Percentiles rank a stretch among this genome's conserved stretches.
phyloP scores from a whole-genome alignment of 495 filamentous ascomycete genomes.

The Aspergillus nidulans region DNA sequence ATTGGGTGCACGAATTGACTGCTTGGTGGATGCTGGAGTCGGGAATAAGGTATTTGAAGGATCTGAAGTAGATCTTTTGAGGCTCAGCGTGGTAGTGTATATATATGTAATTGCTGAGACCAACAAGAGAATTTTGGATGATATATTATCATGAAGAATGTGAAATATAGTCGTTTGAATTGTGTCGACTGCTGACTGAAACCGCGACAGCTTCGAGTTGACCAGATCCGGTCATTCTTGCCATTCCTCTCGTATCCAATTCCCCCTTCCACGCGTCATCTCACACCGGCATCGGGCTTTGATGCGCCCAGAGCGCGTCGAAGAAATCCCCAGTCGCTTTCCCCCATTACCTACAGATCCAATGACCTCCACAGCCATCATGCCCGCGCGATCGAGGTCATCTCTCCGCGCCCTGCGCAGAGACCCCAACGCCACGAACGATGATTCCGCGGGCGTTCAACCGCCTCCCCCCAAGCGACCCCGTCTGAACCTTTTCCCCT shows the following conservation, averaged over 20 bases:
- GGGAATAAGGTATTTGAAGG: slow-evolving; percentile 31
- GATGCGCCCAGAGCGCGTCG: not conserved
- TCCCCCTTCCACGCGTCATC: slow-evolving; percentile 5
- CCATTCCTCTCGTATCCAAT: not conserved
- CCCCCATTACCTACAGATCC: not conserved
- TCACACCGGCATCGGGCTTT: not conserved
- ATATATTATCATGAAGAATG: not conserved
- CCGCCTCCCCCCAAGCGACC: slow-evolving; percentile 31
- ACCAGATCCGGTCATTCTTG: slow-evolving; percentile 3
- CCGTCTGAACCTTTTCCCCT: slow-evolving; percentile 19
- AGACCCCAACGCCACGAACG: slow-evolving; percentile 20
- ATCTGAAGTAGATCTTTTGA: slow-evolving; percentile 13
- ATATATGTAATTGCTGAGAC: not conserved
- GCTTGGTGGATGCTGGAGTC: slow-evolving; percentile 40
- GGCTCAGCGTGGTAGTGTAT: not conserved
- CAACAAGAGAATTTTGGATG: too few relatives aligned
- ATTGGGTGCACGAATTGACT: slow-evolving; percentile 34
- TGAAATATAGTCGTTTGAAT: not conserved
- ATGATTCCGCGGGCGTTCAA: slow-evolving; percentile 13
- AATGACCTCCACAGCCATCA: slow-evolving; percentile 21
- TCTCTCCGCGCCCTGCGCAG: slow-evolving; percentile 37
- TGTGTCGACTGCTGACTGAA: not conserved
- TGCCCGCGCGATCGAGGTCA: slow-evolving; percentile 37
- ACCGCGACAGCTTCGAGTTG: slow-evolving; percentile 7
- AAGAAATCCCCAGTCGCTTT: not conserved